Conservation (phyloP, 805 yeast species). For the Hanseniaspora vineae region DNA sequence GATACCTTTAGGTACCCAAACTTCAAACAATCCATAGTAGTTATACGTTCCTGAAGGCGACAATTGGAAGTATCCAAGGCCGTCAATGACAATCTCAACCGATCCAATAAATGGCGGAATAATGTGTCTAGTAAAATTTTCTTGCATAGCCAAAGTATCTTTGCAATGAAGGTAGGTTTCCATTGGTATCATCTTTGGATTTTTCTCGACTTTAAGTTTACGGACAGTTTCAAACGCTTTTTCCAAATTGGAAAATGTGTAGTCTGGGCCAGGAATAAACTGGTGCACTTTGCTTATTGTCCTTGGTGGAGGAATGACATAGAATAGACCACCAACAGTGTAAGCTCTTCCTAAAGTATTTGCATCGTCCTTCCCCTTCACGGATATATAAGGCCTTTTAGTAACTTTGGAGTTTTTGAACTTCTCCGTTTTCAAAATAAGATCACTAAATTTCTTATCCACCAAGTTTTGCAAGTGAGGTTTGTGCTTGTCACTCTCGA, state of each 20-base stretch:
- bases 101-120: constrained; percentile 64
- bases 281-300: constrained; percentile 36
- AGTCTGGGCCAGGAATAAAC: constrained; percentile 30
- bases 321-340: constrained; percentile 51
- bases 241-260: constrained; percentile 21
- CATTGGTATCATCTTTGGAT: constrained; percentile 11
- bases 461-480: constrained; percentile 18
- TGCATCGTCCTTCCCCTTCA: constrained; percentile 23
- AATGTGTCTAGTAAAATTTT: constrained; percentile 30
- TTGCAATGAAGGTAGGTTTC: constrained; percentile 14
- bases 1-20: constrained; percentile 45
- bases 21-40: constrained; percentile 28
- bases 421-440: constrained; percentile 22
- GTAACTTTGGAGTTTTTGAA: constrained; percentile 20
- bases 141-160: constrained; percentile 7
- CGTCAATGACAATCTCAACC: constrained; percentile 51
- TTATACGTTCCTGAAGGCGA: constrained; percentile 41
- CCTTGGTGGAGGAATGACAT: constrained; percentile 38
- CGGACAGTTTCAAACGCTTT: constrained; percentile 23
- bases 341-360: constrained; percentile 26
- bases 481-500: constrained; percentile 8
- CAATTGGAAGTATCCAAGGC: constrained; percentile 49
- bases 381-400: constrained; percentile 20
- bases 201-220: neutral
- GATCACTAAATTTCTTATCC: constrained; percentile 18